Conservation (phyloP, 352 stramenopile genomes). For the Phytophthora pluvialis region DNA sequence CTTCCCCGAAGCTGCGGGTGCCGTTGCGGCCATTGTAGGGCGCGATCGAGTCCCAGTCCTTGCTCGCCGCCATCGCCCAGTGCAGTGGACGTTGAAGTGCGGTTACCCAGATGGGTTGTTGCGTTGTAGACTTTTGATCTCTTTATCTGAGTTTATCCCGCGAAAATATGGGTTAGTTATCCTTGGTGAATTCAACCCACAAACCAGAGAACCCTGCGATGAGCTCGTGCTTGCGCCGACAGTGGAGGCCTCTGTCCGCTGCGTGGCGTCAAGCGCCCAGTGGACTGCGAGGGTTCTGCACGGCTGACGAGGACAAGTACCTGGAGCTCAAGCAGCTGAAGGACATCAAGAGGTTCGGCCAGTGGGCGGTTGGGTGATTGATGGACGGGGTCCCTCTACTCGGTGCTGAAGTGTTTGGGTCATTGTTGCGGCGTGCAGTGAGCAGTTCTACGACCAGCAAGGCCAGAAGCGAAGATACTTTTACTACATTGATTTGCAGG, state of each 20-base stretch:
- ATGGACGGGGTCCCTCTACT: neutral
- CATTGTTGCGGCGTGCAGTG: constrained; percentile 35
- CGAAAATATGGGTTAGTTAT: too few species aligned
- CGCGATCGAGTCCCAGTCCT: constrained; percentile 22
- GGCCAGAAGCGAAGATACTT: constrained; percentile 72
- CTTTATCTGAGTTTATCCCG: too few species aligned
- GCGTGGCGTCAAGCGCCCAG: constrained; percentile 2
- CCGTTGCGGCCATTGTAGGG: constrained; percentile 2
- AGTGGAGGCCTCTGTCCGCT: constrained; percentile 18
- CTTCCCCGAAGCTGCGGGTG: constrained; percentile 4
- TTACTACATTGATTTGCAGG: constrained; percentile 87
- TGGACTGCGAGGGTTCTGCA: constrained; percentile 30
- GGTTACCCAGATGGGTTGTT: neutral
- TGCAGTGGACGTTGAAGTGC: constrained; percentile 22
- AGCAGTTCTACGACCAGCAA: constrained; percentile 80
- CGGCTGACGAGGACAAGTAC: constrained; percentile 69
- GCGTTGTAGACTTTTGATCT: too few species aligned
- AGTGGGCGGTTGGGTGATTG: neutral
- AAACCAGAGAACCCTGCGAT: neutral
- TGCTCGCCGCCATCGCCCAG: constrained; percentile 9
- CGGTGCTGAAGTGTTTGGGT: neutral
- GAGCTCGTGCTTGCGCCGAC: constrained; percentile 5
- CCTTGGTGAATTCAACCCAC: too few species aligned
- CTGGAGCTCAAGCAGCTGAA: constrained; percentile 78
- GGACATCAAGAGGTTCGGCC: constrained; percentile 77